These are phyloP conservation scores for Solioccasus polychromus DNA, from an alignment of 768 basidiomycete species.

Conservation along the genomic window DNA sequence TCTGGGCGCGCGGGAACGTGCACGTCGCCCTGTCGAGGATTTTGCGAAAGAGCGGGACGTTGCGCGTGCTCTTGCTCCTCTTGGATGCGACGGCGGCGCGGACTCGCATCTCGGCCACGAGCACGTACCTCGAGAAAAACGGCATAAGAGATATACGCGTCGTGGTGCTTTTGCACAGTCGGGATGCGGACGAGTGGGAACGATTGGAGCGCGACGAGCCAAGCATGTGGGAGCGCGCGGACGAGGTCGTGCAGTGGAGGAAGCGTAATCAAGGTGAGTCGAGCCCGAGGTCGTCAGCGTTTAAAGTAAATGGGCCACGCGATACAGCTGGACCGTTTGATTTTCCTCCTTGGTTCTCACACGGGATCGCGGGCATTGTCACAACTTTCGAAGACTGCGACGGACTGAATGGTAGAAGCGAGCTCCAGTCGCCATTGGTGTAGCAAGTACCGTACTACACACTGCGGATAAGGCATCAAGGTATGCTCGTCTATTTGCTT, in stretches of 20 bases:
- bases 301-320: too few species aligned
- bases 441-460: too few species aligned
- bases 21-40: slow-evolving; percentile 4
- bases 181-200: slow-evolving; percentile 15
- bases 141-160: slow-evolving; percentile 9
- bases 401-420: too few species aligned
- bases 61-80: slow-evolving; percentile 12
- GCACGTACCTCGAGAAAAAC: slow-evolving; percentile 8
- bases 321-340: slow-evolving; percentile 13
- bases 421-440: too few species aligned
- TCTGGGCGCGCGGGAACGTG: slow-evolving; percentile 15
- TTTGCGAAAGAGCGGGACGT: neutral
- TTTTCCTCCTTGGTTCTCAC: too few species aligned
- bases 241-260: slow-evolving; percentile 13
- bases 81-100: slow-evolving; percentile 7
- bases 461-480: too few species aligned
- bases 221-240: slow-evolving; percentile 16
- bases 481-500: too few species aligned
- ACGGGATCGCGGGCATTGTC: too few species aligned
- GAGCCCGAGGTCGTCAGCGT: neutral
- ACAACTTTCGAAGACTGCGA: too few species aligned
- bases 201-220: slow-evolving; percentile 3
- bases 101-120: neutral
- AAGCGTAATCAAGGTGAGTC: slow-evolving; percentile 7
- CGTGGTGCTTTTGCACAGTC: slow-evolving; percentile 12